phyloP scores from a whole-genome alignment of 2,329 filamentous ascomycete genomes.

The Verticillium nubilum region DNA sequence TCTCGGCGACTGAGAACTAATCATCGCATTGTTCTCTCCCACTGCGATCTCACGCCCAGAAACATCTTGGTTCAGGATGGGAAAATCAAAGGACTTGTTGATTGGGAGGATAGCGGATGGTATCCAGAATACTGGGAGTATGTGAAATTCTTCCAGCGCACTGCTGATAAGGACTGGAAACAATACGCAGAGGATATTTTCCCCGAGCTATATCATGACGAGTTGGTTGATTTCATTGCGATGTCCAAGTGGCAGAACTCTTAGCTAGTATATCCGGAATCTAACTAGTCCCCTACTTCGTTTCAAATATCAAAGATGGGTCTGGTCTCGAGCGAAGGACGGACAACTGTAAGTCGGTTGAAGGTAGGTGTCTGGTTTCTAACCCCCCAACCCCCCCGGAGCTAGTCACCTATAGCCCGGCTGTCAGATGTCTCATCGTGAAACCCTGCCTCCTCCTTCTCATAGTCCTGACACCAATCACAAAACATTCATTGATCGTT shows the following conservation, averaged over 20 bases:
- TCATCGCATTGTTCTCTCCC: conserved; percentile 38
- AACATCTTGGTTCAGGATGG: conserved; percentile 37
- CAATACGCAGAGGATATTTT: conserved; percentile 19
- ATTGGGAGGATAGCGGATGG: too few relatives aligned
- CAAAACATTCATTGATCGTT: background rate
- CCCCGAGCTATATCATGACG: conserved; percentile 16
- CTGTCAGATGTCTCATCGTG: too few relatives aligned
- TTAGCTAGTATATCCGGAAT: conserved; percentile 1
- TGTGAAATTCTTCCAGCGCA: conserved; percentile 22
- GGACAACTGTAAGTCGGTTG: too few relatives aligned
- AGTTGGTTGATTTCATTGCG: conserved; percentile 18
- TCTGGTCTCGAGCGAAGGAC: background rate
- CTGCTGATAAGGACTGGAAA: conserved; percentile 14
- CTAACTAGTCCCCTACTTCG: background rate
- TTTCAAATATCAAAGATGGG: background rate
- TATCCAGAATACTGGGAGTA: conserved; percentile 33
- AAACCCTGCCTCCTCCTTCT: too few relatives aligned
- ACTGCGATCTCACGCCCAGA: conserved; percentile 34
- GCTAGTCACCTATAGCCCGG: too few relatives aligned
- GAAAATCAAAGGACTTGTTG: conserved; percentile 31
- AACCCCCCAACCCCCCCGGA: too few relatives aligned
- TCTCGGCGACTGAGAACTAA: conserved; percentile 14
- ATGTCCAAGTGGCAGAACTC: conserved; percentile 16
- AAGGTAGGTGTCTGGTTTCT: too few relatives aligned
- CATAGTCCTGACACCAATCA: too few relatives aligned